Base-by-base conservation (phyloP, 1,139 yeast genomes). In the Diutina mesorugosa region DNA sequence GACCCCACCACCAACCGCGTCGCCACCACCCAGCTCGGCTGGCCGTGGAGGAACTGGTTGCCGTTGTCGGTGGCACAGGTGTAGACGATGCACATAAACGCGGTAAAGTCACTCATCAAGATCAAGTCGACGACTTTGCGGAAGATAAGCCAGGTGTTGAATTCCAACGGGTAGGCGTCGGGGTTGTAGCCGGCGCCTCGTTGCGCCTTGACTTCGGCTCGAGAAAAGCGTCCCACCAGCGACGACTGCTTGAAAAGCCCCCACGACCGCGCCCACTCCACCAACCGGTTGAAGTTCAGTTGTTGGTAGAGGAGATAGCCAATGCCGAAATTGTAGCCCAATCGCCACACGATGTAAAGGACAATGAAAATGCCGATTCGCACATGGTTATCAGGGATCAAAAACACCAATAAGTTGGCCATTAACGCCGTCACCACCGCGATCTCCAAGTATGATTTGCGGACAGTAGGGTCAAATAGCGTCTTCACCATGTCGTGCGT, bases 401-500 rank as follows among this genome's bases (percentile, higher is more conserved):
- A 66, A 63, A 80, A 86, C 9, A 85, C 72, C 32, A 73, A 67
- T 41, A 79, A 73, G 64, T 86, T 87, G 6, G 79, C 69, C 3
- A 74, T 61, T 56, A 89, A 71, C 1, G 82, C 69, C 6, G 72
- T 59, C 45, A 87, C 79, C 58, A 88, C 87, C 46, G 79, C 62
- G 28, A 79, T 61, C 65, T 89, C 96, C 56, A 85, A 78, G 58
- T 80, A 70, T 1, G 93, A 84, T 67, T 89, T 90, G 56, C 80
- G 77, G 56, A 87, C 70, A 2, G 84, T 76, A 1, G 96, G 96
- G 69, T 88, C 95, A 63, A 89, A 84, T 56, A 89, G 72, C 1
- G 95, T 85, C 61, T 90, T 78, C 45, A 89, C 87, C 95, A 89
- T 88, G 66, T 89, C 96, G 64, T 85, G 87, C 30, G 96, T 89